Evolutionary conservation across 495 filamentous ascomycete species (phyloP).

Genomic region (Hyaloscypha hepaticicola): DNA sequence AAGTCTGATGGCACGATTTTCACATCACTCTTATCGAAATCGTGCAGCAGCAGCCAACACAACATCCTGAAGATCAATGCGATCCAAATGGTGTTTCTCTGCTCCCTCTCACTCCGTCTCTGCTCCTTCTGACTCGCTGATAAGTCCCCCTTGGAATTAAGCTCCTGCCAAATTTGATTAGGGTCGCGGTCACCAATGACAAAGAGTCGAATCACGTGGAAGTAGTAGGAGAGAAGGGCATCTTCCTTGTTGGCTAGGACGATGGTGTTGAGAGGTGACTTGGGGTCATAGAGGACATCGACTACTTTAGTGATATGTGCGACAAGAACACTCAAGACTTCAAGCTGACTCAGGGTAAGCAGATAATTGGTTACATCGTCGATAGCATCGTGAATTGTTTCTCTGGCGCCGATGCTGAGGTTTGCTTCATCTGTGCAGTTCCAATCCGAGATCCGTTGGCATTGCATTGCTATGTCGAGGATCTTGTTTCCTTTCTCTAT

Average conservation of each 20-base stretch:
- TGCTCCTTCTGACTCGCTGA: neutral
- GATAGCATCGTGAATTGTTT: constrained; percentile 39
- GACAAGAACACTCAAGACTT: constrained; percentile 26
- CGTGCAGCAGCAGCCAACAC: constrained; percentile 51
- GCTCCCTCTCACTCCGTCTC: constrained; percentile 17
- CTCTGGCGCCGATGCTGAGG: constrained; percentile 33
- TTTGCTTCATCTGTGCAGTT: constrained; percentile 23
- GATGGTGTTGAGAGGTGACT: constrained; percentile 30
- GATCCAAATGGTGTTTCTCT: constrained; percentile 43
- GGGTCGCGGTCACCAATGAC: constrained; percentile 33
- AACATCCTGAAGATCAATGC: constrained; percentile 51
- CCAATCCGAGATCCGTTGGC: constrained; percentile 14
- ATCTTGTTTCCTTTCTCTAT: constrained; percentile 5
- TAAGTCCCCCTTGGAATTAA: constrained; percentile 3
- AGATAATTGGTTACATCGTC: constrained; percentile 36
- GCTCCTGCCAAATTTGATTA: too few relatives aligned
- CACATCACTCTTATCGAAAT: constrained; percentile 48
- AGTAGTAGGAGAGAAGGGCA: constrained; percentile 44
- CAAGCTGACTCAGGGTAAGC: constrained; percentile 18
- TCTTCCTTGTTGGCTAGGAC: constrained; percentile 42
- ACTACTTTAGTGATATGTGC: constrained; percentile 28
- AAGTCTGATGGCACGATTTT: constrained; percentile 47
- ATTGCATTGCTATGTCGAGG: constrained; percentile 15
- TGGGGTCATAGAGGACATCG: constrained; percentile 24
- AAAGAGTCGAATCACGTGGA: constrained; percentile 35